phyloP scores from a whole-genome alignment of 1,284 basidiomycete genomes.

The Sporisorium reilianum region DNA sequence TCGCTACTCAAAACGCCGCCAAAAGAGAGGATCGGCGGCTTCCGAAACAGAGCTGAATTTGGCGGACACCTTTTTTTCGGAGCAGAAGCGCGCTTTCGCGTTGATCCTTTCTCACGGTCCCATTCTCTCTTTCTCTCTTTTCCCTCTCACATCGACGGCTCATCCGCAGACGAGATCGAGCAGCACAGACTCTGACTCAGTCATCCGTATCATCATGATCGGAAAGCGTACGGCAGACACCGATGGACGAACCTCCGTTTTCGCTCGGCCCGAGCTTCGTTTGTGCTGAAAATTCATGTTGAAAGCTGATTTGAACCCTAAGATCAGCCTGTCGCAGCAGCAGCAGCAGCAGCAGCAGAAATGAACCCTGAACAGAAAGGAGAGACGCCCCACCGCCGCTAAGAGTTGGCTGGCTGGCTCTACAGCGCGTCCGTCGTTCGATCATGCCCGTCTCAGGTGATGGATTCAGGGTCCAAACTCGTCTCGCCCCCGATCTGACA shows the following conservation, averaged over 20 bases:
- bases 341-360: too few relatives aligned
- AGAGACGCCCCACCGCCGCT: background rate
- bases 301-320: too few relatives aligned
- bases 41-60: background rate
- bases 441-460: constrained; percentile 1
- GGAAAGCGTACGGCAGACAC: background rate
- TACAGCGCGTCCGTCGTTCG: background rate
- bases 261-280: background rate
- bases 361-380: constrained; percentile 1
- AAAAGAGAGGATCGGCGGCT: background rate
- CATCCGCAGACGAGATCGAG: background rate
- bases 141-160: background rate
- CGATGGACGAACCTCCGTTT: background rate
- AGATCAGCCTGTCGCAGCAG: background rate
- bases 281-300: background rate
- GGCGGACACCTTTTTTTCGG: background rate
- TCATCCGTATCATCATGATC: too few relatives aligned
- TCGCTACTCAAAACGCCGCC: too few relatives aligned
- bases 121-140: background rate
- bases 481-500: background rate
- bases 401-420: background rate
- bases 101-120: background rate
- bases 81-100: background rate
- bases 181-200: too few relatives aligned
- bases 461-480: constrained; percentile 5